Evolutionary conservation across 306 rosid genomes (phyloP).

Genomic region (Cucumis hystrix): DNA sequence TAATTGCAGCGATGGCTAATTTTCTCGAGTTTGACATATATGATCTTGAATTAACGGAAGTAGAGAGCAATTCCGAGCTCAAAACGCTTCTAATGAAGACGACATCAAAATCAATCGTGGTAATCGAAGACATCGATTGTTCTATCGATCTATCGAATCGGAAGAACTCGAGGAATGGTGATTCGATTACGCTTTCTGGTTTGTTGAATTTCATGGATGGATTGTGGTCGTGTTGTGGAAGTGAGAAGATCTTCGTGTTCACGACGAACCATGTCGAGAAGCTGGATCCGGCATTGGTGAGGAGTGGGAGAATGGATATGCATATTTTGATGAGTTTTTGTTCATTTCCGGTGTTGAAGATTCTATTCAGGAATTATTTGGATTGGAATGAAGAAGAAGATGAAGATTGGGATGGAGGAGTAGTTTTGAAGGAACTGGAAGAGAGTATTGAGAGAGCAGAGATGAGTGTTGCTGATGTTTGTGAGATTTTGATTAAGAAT

Average conservation of each 20-base stretch:
- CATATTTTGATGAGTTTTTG: slow-evolving; percentile 73
- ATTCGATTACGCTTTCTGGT: slow-evolving; percentile 72
- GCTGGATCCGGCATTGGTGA: slow-evolving; percentile 76
- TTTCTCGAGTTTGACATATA: slow-evolving; percentile 71
- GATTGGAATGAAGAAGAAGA: slow-evolving; percentile 23
- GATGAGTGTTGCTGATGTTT: slow-evolving; percentile 79
- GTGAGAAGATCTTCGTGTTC: slow-evolving; percentile 85
- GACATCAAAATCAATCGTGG: slow-evolving; percentile 69
- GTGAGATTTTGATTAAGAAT: slow-evolving; percentile 80
- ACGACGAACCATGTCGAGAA: slow-evolving; percentile 91
- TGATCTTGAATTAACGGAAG: slow-evolving; percentile 85
- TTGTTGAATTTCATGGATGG: slow-evolving; percentile 86
- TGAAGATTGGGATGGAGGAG: slow-evolving; percentile 1
- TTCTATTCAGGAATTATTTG: slow-evolving; percentile 56
- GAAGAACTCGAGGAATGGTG: slow-evolving; percentile 41
- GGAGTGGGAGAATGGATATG: slow-evolving; percentile 95
- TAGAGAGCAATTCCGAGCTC: slow-evolving; percentile 70
- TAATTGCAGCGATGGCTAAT: slow-evolving; percentile 97
- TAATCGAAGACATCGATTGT: slow-evolving; percentile 86
- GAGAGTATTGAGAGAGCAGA: slow-evolving; percentile 37
- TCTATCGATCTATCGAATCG: slow-evolving; percentile 50
- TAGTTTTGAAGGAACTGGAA: slow-evolving; percentile 27
- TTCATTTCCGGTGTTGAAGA: slow-evolving; percentile 47
- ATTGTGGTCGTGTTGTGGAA: slow-evolving; percentile 94
- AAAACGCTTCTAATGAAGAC: slow-evolving; percentile 85